A percentile compares a stretch with the other conserved stretches of the same genome.
phyloP scores from a whole-genome alignment of 2,329 filamentous ascomycete genomes.

The Graphiopsis chlorocephala region DNA sequence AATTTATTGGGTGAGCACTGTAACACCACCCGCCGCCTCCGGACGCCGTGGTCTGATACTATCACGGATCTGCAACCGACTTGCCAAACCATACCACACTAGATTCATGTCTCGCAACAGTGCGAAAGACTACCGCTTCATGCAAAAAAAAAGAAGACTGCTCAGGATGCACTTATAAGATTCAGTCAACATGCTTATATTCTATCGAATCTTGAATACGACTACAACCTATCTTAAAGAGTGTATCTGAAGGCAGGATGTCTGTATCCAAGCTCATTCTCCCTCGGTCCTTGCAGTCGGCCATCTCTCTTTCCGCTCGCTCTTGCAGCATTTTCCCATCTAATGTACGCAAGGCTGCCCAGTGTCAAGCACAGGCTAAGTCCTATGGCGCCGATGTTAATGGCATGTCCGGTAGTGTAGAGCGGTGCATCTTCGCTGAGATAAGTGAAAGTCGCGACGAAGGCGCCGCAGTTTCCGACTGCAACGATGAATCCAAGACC shows the following conservation, averaged over 20 bases:
- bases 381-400: constrained; percentile 41
- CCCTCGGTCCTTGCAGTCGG: constrained; percentile 33
- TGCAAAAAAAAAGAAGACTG: neutral
- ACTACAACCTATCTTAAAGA: constrained; percentile 12
- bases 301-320: constrained; percentile 39
- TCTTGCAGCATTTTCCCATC: constrained; percentile 43
- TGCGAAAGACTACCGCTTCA: neutral
- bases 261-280: constrained; percentile 38
- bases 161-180: neutral
- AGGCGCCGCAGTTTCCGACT: constrained; percentile 44
- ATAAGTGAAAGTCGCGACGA: constrained; percentile 47
- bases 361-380: constrained; percentile 35
- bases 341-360: constrained; percentile 39
- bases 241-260: constrained; percentile 45
- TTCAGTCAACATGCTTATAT: neutral
- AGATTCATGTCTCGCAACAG: neutral
- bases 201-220: neutral
- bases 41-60: neutral
- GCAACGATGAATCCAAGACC: constrained; percentile 43
- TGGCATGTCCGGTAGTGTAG: constrained; percentile 42
- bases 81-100: neutral
- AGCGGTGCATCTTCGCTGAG: constrained; percentile 42
- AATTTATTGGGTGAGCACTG: neutral
- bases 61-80: neutral
- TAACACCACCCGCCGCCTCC: neutral